These are phyloP conservation scores for Syzygium oleosum DNA, from an alignment of 345 rosid species.

Conservation along the genomic window DNA sequence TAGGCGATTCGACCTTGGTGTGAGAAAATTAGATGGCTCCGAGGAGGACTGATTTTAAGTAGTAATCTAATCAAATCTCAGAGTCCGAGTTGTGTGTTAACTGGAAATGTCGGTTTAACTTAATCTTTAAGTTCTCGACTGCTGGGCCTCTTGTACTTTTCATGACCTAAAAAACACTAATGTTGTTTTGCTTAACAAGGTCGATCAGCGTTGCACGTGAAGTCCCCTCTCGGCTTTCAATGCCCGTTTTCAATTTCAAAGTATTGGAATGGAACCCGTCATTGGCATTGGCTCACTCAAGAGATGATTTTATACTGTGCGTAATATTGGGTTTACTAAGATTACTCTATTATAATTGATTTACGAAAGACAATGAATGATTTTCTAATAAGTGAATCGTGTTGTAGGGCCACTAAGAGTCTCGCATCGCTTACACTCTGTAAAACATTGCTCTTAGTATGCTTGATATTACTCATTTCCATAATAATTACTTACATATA, in stretches of 20 bases:
- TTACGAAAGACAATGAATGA: not conserved
- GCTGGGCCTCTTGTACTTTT: not conserved
- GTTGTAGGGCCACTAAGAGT: not conserved
- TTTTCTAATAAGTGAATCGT: not conserved
- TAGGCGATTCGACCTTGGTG: not conserved
- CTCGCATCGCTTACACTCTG: not conserved
- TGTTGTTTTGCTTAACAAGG: not conserved
- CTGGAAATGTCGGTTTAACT: not conserved
- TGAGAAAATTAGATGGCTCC: not conserved
- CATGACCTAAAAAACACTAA: not conserved
- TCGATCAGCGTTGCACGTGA: not conserved
- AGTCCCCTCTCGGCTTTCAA: not conserved
- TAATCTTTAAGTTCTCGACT: not conserved
- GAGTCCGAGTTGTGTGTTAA: not conserved
- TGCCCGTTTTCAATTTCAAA: not conserved
- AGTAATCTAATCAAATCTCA: not conserved
- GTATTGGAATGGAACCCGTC: not conserved
- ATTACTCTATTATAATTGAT: not conserved
- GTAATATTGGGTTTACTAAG: not conserved
- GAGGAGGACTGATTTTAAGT: not conserved
- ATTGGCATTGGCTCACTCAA: not conserved
- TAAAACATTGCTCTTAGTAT: fast-evolving
- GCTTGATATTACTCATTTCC: not conserved
- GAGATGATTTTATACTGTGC: not conserved
- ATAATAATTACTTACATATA: not conserved